Percentiles rank a stretch among this genome's conserved stretches.
phyloP scores from a whole-genome alignment of 139 green algal genomes.

The Mychonastes homosphaera region DNA sequence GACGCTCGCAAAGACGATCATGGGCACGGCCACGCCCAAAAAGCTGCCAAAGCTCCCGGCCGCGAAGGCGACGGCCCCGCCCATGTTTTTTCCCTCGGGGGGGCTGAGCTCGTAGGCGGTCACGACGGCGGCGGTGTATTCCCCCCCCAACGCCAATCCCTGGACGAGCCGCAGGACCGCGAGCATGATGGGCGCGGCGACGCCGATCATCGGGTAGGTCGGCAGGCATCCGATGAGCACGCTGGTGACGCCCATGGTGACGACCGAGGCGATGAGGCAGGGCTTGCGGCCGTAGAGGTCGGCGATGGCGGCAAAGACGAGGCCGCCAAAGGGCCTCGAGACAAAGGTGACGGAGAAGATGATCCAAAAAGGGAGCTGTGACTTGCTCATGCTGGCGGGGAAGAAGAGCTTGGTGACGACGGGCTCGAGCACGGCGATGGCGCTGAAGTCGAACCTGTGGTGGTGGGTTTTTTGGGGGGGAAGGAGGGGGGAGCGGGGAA shows the following conservation, averaged over 20 bases:
- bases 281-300: background rate
- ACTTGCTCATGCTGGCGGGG: too few relatives aligned
- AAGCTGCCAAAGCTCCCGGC: background rate
- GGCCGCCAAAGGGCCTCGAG: too few relatives aligned
- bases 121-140: background rate
- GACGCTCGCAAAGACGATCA: background rate
- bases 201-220: constrained; percentile 1
- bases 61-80: background rate
- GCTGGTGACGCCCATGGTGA: constrained; percentile 2
- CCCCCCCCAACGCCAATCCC: background rate
- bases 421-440: too few relatives aligned
- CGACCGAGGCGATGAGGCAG: background rate
- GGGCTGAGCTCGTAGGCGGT: background rate
- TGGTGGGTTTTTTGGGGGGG: too few relatives aligned
- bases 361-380: too few relatives aligned
- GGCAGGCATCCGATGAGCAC: constrained; percentile 10
- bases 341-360: too few relatives aligned
- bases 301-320: background rate
- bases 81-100: background rate
- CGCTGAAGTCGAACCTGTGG: too few relatives aligned
- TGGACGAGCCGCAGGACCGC: background rate
- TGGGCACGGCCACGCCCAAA: background rate
- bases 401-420: too few relatives aligned
- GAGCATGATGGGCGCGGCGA: background rate
- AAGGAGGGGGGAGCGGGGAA: too few relatives aligned